Percentiles rank a stretch among this genome's conserved stretches.
phyloP scores from a whole-genome alignment of 2,329 filamentous ascomycete genomes.

The Fusarium sp. region DNA sequence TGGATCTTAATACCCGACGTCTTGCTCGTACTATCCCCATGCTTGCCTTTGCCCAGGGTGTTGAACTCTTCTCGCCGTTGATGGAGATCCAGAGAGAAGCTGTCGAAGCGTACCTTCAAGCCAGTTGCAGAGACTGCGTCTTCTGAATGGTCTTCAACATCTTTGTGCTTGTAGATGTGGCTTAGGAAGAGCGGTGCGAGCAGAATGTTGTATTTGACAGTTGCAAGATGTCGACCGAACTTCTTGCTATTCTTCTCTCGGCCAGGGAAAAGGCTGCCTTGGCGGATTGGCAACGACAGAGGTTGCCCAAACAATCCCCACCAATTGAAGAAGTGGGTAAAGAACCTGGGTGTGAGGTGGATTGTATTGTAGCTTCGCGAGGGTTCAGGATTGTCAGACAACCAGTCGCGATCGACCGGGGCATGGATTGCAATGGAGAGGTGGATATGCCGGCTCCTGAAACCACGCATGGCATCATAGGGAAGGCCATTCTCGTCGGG shows the following conservation, averaged over 20 bases:
- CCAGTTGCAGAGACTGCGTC: conserved; percentile 87
- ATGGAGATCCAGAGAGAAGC: conserved; percentile 96
- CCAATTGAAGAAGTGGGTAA: conserved; percentile 98
- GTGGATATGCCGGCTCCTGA: conserved; percentile 96
- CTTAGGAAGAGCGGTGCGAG: conserved; percentile 93
- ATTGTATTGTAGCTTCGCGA: conserved; percentile 96
- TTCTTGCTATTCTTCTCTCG: conserved; percentile 98
- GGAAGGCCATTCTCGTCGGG: conserved; percentile 62
- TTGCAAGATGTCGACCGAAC: conserved; percentile 95
- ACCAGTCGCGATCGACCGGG: conserved; percentile 88
- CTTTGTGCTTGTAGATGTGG: conserved; percentile 98
- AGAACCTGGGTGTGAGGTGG: conserved; percentile 93
- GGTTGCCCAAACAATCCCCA: conserved; percentile 96
- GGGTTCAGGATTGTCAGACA: conserved; percentile 75
- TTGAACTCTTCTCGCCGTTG: conserved; percentile 93
- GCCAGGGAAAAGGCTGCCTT: conserved; percentile 90
- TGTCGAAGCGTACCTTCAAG: conserved; percentile 95
- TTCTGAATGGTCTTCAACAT: conserved; percentile 85
- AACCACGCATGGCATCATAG: conserved; percentile 97
- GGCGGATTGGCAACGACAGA: conserved; percentile 93
- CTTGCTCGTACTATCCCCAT: conserved; percentile 72
- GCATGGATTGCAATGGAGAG: conserved; percentile 92
- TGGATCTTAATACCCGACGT: conserved; percentile 97
- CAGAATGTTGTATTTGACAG: conserved; percentile 96
- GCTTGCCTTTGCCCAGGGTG: conserved; percentile 79